phyloP scores from a whole-genome alignment of 1,284 basidiomycete species.

The Peniophora sp. region DNA sequence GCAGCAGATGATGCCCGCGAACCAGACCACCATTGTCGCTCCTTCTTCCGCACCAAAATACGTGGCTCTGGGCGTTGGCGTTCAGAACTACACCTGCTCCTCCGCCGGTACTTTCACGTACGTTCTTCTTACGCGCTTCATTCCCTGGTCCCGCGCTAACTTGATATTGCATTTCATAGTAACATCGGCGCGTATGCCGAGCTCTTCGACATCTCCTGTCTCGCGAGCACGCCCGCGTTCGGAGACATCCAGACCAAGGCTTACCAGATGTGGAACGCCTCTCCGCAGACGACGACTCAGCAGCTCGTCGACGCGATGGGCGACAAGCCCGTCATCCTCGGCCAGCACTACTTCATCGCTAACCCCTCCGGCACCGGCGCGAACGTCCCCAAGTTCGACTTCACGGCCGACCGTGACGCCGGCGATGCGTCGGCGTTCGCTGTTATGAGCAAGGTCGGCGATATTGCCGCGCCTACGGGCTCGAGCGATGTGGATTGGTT shows the following conservation, averaged over 20 bases:
- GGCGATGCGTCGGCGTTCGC: slow-evolving; percentile 21
- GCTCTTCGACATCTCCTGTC: slow-evolving; percentile 33
- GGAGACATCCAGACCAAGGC: slow-evolving; percentile 3
- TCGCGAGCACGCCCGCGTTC: slow-evolving; percentile 13
- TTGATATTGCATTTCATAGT: no score
- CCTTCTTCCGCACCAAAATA: slow-evolving; percentile 9
- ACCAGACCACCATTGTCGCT: slow-evolving; percentile 7
- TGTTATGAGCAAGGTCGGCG: slow-evolving; percentile 17
- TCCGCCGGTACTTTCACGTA: slow-evolving; percentile 21
- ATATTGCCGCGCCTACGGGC: slow-evolving; percentile 20
- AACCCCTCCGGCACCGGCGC: slow-evolving; percentile 13
- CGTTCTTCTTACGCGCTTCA: slow-evolving; percentile 5
- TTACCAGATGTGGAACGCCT: slow-evolving; percentile 2
- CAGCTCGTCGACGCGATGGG: slow-evolving; percentile 3
- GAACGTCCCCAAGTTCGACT: slow-evolving; percentile 23
- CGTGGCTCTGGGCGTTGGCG: slow-evolving; percentile 22
- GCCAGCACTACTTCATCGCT: slow-evolving; percentile 25
- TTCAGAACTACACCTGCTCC: slow-evolving; percentile 28
- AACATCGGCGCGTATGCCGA: slow-evolving; percentile 25
- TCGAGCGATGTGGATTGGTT: slow-evolving; percentile 32
- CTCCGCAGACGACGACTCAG: slow-evolving; percentile 3
- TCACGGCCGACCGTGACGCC: slow-evolving; percentile 8
- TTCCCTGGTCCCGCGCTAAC: no score
- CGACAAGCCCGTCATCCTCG: slow-evolving; percentile 13
- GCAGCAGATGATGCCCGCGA: slow-evolving; percentile 2